Base-by-base conservation (phyloP, 768 basidiomycete genomes). In the Leccinum uliginosum region DNA sequence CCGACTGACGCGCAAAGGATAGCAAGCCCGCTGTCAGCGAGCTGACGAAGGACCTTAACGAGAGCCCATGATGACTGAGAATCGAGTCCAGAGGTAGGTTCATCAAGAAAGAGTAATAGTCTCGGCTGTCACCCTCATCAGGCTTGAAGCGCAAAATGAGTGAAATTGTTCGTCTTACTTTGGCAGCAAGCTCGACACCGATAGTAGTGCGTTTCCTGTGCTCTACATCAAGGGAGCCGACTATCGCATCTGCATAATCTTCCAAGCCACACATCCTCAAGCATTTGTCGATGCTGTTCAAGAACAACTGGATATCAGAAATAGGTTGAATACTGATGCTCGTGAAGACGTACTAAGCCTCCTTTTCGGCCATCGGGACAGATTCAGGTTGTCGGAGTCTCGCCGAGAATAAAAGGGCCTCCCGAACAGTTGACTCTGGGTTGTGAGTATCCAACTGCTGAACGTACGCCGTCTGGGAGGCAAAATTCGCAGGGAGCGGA, bases 371-470 rank as follows among this genome's bases (percentile, higher is more conserved):
- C 19, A 78, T 62, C 1, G 89, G 74, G 3, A 91, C 84, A 1
- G 78, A 76, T 1, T 77, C 67, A 0, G 89, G 89, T 66, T 93
- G 92, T 32, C 91, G 85, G 32, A 93, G 75, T 51, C 80, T 82
- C 3, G 91, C 92, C 1, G 91, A 93, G 72, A 91, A 87, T 40
- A 83, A 72, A 9, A 94, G 74, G 1, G 91, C 90, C 65, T 94
- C 90, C 26, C 89, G 81, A 14, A 94, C 91, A 7, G 90, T 93
- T 2, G 83, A 73, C 8, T 85, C 83, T 24, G 83, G 80, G 19
- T 87, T 78, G 71, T 94, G 93, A 0, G 84, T 87, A 62, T 92
- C 91, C 77, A 83, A 82, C 66, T 96, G 93, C 65, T 95, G 91
- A 23, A 57, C 61, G 15, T 62, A 62, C 0, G 49, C 61, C 3